Evolutionary conservation across 2,329 filamentous ascomycete genomes (phyloP), one percentile per base, ranked within the genome.

Genomic region (Hansfordia pulvinata): DNA sequence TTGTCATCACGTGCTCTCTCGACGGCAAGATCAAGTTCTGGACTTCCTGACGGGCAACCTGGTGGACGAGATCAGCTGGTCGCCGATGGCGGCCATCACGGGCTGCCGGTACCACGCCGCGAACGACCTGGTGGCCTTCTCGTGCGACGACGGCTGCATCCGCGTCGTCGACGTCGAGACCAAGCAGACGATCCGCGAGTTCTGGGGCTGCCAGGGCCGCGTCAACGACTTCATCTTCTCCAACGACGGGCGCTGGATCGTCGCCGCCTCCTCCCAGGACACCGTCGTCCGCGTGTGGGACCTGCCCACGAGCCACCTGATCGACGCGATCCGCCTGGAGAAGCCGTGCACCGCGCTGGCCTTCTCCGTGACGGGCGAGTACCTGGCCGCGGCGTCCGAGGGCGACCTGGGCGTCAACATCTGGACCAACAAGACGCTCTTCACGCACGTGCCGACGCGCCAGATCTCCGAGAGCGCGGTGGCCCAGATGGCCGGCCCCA

Each of bases 21-120:
- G 90, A 98, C 50, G 90, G 90, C 17, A 93, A 79, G 50, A 67
- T 96, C 41, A 96, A 94, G 58, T 96, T 98, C 48, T 98, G 92
- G 92, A 93, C 37, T 93, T 98, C 36, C 53, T 74, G n/a, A 83
- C 80, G 0, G 90, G 88, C 6, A 68, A 72, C 23, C 63, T 96
- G 3, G 47, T 81, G 8, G 69, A 88, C 35, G 76, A 94, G 44
- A 72, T 96, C 27, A 75, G 86, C 48, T 93, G 85, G 79, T 71
- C 77, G 23, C 71, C 71, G 4, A 82, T 81, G 66, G 75, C 76
- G 4, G 69, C 75, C 23, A 76, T 93, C 27, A 81, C 73, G 1
- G 74, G 69, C 10, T 75, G 88, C 39, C 75, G 76, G 30, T 90
- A 93, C 47, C 86, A 93, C 44, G 63, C 77, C 4, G 69, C 74